A percentile compares a stretch with the other conserved stretches of the same genome.
Evolutionary conservation across 352 stramenopile genomes (phyloP).

Genomic region (Blastocystis sp.): DNA sequence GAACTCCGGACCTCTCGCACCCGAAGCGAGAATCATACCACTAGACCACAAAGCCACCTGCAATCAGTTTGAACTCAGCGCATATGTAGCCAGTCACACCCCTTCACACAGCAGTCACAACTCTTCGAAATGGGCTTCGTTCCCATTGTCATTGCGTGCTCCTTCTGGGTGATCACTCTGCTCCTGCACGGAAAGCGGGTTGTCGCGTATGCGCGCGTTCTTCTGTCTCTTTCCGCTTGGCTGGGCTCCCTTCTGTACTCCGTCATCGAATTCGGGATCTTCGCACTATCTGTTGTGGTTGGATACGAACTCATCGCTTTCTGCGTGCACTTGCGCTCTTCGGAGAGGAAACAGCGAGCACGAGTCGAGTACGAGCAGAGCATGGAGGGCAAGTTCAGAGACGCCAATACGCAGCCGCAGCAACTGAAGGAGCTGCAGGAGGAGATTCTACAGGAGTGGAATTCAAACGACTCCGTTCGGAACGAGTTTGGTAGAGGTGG

Average conservation of each 20-base stretch:
- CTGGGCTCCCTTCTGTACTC: not conserved
- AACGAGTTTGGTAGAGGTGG: constrained; percentile 29
- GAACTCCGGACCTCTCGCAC: constrained; percentile 64
- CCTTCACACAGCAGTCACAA: too few species aligned
- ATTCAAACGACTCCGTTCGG: not conserved
- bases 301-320: not conserved
- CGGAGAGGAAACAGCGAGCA: not conserved
- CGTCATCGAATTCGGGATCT: not conserved
- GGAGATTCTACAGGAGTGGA: constrained; percentile 31
- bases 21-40: constrained; percentile 68
- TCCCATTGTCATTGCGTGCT: not conserved
- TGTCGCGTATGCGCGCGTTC: not conserved
- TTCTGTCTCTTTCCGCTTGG: not conserved
- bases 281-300: not conserved
- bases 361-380: not conserved
- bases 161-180: not conserved
- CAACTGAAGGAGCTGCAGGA: not conserved
- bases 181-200: not conserved
- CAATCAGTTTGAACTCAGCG: too few species aligned
- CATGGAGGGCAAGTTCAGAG: not conserved
- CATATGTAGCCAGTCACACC: too few species aligned
- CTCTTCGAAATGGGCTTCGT: not conserved
- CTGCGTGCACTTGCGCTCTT: not conserved
- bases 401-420: not conserved
- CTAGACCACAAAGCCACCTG: constrained; percentile 54